Conservation (phyloP, 805 yeast genomes). For the Scheffersomyces coipomensis region DNA sequence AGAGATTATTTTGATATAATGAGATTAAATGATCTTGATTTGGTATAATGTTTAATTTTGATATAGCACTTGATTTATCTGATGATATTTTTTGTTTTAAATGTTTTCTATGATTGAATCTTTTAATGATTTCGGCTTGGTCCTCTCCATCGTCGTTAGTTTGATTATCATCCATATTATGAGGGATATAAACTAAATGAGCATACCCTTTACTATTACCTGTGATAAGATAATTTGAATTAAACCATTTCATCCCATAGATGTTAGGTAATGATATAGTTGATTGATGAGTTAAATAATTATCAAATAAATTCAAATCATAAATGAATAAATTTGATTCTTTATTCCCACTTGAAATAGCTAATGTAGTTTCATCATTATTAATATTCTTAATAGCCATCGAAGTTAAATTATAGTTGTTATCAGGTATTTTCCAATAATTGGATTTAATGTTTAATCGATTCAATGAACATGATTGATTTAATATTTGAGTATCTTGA, state of each 20-base stretch:
- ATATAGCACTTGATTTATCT: slow-evolving; percentile 22
- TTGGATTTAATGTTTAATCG: slow-evolving; percentile 41
- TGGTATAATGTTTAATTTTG: slow-evolving; percentile 25
- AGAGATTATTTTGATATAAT: slow-evolving; percentile 65
- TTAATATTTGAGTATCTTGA: slow-evolving; percentile 32
- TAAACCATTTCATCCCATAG: slow-evolving; percentile 52
- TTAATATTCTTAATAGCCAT: slow-evolving; percentile 25
- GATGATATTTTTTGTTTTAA: slow-evolving; percentile 31
- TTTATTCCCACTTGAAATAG: slow-evolving; percentile 49
- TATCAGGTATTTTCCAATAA: slow-evolving; percentile 46
- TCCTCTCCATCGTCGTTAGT: slow-evolving; percentile 26
- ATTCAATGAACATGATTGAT: slow-evolving; percentile 41
- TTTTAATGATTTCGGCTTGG: slow-evolving; percentile 70
- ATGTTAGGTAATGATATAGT: slow-evolving; percentile 60
- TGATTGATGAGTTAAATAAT: slow-evolving; percentile 52
- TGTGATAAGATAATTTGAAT: slow-evolving; percentile 49
- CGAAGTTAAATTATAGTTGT: slow-evolving; percentile 44
- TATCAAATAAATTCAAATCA: slow-evolving; percentile 37
- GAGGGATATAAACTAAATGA: slow-evolving; percentile 68
- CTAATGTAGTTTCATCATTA: slow-evolving; percentile 38
- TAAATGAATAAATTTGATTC: slow-evolving; percentile 52
- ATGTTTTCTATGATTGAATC: slow-evolving; percentile 78
- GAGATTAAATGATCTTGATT: slow-evolving; percentile 53
- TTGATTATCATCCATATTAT: slow-evolving; percentile 5
- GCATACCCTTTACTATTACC: slow-evolving; percentile 79